Base-by-base conservation (phyloP, 2,329 filamentous ascomycete genomes). In the Monilinia fructigena region DNA sequence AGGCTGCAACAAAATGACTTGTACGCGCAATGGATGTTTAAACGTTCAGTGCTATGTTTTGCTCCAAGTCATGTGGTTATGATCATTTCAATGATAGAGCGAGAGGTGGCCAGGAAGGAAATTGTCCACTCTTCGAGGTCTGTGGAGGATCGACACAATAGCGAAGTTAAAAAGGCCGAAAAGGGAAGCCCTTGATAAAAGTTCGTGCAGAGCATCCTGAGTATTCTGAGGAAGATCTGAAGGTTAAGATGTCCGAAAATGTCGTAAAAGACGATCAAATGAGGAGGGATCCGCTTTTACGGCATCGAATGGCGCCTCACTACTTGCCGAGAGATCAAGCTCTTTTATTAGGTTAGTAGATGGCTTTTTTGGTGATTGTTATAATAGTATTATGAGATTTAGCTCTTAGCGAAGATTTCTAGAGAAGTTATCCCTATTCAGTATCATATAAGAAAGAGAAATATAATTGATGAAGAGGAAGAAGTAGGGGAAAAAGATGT, bases 1-100 rank as follows among this genome's bases (percentile, higher is more conserved):
- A 42, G 92, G 92, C 3, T 96, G 92, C 79, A 96, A 96, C 79
- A 93, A 93, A 78, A 91, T 96, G 85, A 82, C 77, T 0, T 96
- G 92, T 76, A 80, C 84, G 0, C 82, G 83, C n/a, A 61, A 74
- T 52, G 78, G 78, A 1, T 88, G 85, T 67, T 6, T 65, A 2
- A 83, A 85, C 55, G 73, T 83, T 0, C 85, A 87, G 70, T 89
- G 88, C 74, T 92, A 93, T 72, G 82, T 92, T 53, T 53, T 96
- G 92, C 78, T 87, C 86, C 28, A 81, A 88, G 72, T 84, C 85
- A 1, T 85, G 82, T 66, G 78, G 73, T 20, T 95, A 96, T 73
- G 71, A 80, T 0, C 92, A 96, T 76, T 96, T 96, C 73, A 80
- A 88, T 67, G 83, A 89, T 63, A 16, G 66, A 0, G 66, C 31